Evolutionary conservation across 768 basidiomycete genomes (phyloP), one percentile per base, ranked within the genome.

Genomic region (Lentinus brumalis): DNA sequence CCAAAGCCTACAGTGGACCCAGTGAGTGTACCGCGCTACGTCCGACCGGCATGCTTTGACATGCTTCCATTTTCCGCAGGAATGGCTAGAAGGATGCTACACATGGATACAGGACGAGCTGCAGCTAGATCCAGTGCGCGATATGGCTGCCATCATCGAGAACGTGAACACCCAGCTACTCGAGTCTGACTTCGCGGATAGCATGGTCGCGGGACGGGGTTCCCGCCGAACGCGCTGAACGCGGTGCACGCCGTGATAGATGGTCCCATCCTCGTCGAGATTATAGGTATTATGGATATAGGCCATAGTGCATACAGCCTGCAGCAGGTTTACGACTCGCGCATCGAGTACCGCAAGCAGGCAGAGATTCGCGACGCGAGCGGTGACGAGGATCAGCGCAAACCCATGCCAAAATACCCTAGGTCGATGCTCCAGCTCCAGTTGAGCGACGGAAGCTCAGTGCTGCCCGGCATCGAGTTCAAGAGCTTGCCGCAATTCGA

Each of bases 241-340:
- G 63, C 74, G 7, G 71, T 75, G 29, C 78, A 80, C 18, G 67
- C 71, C 10, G 76, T 77, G 0, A 63, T 78, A 14, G 67, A 67
- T 1, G 79, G 80, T 6, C 85, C 88, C 1, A 74, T 91, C 35
- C 83, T 93, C 40, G 88, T 95, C 10, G 89, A 97, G 68, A 82
- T 97, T 30, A 74, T 78, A 16, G 79, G 83, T 14, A 82, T 96
- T n/a, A 91, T 86, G 16, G 96, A 98, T 57, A 87, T 97, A 21
- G 92, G 88, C 0, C 76, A 83, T 46, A 94, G 94, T 65, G 96
- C 95, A 0, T 91, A 93, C 68, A 85, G 79, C 53, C 79, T 97
- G 16, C 81, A 88, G 61, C 90, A 90, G 66, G 81, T 84, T 26
- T 81, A 89, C 21, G 79, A 85, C 55, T 84, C 86, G 12, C 78